These are phyloP conservation scores for Setaria viridis DNA, from an alignment of 202 grass and related monocot species.

Conservation along the genomic window DNA sequence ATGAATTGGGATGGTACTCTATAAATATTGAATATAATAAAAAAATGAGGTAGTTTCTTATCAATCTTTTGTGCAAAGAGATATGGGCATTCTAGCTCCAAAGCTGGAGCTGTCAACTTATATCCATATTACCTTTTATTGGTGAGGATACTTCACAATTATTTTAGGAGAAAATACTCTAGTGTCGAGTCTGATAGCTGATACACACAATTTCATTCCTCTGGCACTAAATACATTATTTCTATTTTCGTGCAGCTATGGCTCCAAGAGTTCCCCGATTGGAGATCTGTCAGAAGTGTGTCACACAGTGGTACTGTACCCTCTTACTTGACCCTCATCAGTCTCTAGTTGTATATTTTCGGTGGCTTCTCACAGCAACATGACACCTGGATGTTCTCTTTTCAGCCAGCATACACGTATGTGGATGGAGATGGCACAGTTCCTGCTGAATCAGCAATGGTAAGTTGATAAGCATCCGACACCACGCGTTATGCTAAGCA, in stretches of 20 bases:
- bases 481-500: not conserved
- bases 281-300: constrained; percentile 87
- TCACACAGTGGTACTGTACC: constrained; percentile 69
- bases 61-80: not conserved
- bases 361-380: constrained; percentile 23
- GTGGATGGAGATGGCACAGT: constrained; percentile 97
- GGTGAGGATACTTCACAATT: not conserved
- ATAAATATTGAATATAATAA: not conserved
- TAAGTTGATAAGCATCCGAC: constrained; percentile 48
- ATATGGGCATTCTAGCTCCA: not conserved
- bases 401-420: constrained; percentile 80
- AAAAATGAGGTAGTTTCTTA: not conserved
- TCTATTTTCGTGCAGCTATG: constrained; percentile 69
- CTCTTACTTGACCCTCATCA: constrained; percentile 27
- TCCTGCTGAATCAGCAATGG: constrained; percentile 82
- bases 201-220: constrained; percentile 20
- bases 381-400: constrained; percentile 42
- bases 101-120: not conserved
- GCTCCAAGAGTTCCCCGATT: constrained; percentile 85
- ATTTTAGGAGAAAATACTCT: not conserved
- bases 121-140: constrained; percentile 3
- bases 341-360: constrained; percentile 22
- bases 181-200: not conserved
- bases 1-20: constrained; percentile 17
- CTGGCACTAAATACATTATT: constrained; percentile 19